A percentile compares a stretch with the other conserved stretches of the same genome.
These are phyloP conservation scores for Zopfochytrium polystomum DNA, from an alignment of 371 early-diverging fungal genomes.

Conservation along the genomic window DNA sequence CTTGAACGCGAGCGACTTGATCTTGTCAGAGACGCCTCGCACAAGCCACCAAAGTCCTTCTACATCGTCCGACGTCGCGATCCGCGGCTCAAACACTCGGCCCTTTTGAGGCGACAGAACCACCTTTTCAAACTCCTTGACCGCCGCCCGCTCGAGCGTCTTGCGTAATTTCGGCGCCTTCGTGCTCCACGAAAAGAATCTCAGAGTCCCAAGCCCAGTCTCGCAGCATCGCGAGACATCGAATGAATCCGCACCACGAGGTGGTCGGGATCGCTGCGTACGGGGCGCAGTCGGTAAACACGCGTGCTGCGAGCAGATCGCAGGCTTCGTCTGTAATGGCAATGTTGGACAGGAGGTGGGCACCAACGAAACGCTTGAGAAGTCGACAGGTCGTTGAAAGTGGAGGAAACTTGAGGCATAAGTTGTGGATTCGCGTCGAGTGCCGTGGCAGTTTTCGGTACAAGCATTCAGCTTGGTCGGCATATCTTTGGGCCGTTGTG, in stretches of 20 bases:
- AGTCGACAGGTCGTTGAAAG: constrained; percentile 58
- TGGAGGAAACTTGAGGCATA: constrained; percentile 33
- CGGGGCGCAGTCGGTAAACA: constrained; percentile 66
- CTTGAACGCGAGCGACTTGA: constrained; percentile 53
- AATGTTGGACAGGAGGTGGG: constrained; percentile 62
- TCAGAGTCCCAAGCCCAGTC: constrained; percentile 72
- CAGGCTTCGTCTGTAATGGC: constrained; percentile 33
- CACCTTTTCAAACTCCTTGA: background rate
- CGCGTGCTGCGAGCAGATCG: constrained; percentile 41
- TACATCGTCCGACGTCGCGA: constrained; percentile 61
- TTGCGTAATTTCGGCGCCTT: constrained; percentile 52
- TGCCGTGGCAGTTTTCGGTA: constrained; percentile 31
- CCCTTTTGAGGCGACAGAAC: too few relatives aligned
- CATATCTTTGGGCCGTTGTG: too few relatives aligned
- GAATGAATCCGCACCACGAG: constrained; percentile 66
- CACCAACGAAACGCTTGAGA: constrained; percentile 81
- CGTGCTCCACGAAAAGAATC: constrained; percentile 74
- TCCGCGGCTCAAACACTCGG: too few relatives aligned
- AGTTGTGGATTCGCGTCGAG: constrained; percentile 32
- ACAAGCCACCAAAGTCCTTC: constrained; percentile 62
- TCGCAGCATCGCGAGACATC: constrained; percentile 67
- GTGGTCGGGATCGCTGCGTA: constrained; percentile 51
- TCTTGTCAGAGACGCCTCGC: constrained; percentile 45
- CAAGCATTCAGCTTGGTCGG: too few relatives aligned
- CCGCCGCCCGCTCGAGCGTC: constrained; percentile 18